Evolutionary conservation across 345 rosid species (phyloP), one percentile per base, ranked within the genome.

Genomic region (Rhizophora apiculata): DNA sequence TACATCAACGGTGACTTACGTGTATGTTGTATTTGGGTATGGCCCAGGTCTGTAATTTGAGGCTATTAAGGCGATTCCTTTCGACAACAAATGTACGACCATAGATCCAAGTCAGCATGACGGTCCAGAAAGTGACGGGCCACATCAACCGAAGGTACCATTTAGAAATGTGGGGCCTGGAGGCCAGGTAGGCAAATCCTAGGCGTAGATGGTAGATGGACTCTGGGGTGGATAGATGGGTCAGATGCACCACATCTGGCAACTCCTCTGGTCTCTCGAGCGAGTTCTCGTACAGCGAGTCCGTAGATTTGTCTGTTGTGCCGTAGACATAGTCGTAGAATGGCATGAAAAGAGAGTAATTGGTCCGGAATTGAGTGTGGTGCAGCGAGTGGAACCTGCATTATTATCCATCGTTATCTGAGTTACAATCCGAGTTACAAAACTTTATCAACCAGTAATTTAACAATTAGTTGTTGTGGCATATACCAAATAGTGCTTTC

Each of bases 1-100:
- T 43, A 13, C 18, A 13, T 13, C 18, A 13, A 13, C 22, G 29
- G 3, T 9, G 24, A 13, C 74, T 52, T 71, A 89, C 98, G 70
- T 90, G 96, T 11, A 82, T 22, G 20, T 62, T 85, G 77, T 85
- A 90, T 71, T 80, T 88, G 3, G 96, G 90, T 29, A 90, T 72
- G 37, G 80, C 86, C 96, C 98, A 87, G 22, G 96, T 81, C 49
- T 93, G 96, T 36, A 85, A 57, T 21, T 57, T 82, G 75, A 84
- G 76, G 21, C 83, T 77, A 39, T 81, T 36, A 27, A 90, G 75
- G 6, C 71, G 76, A 65, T 85, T 82, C 73, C 88, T 81, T 72
- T 93, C 93, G 7, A 82, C 72, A 2, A 88, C 76, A 73, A 24
- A 82, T 10, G 82, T 62, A 16, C 78, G 84, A 15, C 84, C 82